Percentiles rank a stretch among this genome's conserved stretches.
phyloP scores from a whole-genome alignment of 345 rosid genomes.

The Corchorus olitorius region DNA sequence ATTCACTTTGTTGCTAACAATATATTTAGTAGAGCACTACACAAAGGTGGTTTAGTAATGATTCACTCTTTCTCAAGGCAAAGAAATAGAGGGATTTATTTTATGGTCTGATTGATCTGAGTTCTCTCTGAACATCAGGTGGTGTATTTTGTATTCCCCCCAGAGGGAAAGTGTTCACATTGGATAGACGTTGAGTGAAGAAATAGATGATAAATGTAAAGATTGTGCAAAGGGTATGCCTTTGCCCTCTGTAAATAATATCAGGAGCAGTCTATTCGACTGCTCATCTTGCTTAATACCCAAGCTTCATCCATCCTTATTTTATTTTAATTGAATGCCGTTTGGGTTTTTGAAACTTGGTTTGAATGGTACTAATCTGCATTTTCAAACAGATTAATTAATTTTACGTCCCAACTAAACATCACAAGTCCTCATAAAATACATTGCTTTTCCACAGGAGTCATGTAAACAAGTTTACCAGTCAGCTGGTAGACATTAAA shows the following conservation, averaged over 20 bases:
- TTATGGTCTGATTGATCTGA: not conserved
- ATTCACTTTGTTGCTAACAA: conserved; percentile 8
- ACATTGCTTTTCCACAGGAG: too few species aligned
- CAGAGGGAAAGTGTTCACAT: not conserved
- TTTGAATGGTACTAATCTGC: not conserved
- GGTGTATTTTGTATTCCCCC: not conserved
- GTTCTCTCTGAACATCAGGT: not conserved
- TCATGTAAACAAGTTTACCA: not conserved
- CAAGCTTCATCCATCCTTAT: not conserved
- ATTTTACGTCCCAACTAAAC: not conserved
- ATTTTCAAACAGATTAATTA: not conserved
- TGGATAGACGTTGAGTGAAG: not conserved
- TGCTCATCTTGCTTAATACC: not conserved
- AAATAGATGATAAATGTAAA: conserved; percentile 3
- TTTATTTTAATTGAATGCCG: not conserved
- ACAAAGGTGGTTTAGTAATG: not conserved
- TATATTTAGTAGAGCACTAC: conserved; percentile 9
- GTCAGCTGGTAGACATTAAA: not conserved
- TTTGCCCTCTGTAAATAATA: not conserved
- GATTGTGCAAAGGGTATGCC: not conserved
- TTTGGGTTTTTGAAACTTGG: not conserved
- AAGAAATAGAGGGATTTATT: conserved; percentile 14
- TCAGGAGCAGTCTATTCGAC: not conserved
- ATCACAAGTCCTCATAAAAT: too few species aligned
- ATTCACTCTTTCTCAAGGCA: not conserved